phyloP scores from a whole-genome alignment of 2,329 filamentous ascomycete genomes.

The Aspergillus vadensis region DNA sequence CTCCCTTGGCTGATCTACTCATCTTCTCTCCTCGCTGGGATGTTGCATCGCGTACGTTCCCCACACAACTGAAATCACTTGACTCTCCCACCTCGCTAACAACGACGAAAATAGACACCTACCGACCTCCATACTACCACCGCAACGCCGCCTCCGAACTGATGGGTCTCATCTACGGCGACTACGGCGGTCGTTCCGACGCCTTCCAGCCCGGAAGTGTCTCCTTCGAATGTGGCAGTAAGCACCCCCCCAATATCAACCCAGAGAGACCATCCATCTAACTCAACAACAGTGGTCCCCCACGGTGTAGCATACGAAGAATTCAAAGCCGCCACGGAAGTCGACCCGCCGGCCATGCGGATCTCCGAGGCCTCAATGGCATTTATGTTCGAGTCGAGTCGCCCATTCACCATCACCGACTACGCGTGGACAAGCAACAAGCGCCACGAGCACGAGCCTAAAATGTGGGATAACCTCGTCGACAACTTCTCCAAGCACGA shows the following conservation, averaged over 20 bases:
- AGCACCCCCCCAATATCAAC: background rate
- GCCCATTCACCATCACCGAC: slow-evolving; percentile 40
- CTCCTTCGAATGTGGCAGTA: slow-evolving; percentile 41
- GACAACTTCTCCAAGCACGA: slow-evolving; percentile 54
- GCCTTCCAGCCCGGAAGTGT: slow-evolving; percentile 38
- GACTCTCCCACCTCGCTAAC: background rate
- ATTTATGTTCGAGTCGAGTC: slow-evolving; percentile 40
- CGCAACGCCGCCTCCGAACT: slow-evolving; percentile 44
- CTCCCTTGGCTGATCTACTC: slow-evolving; percentile 41
- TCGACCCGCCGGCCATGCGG: slow-evolving; percentile 29
- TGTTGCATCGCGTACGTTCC: slow-evolving; percentile 37
- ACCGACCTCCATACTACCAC: slow-evolving; percentile 47
- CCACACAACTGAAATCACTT: background rate
- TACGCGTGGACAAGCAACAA: slow-evolving; percentile 41
- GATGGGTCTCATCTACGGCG: slow-evolving; percentile 42
- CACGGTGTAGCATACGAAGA: slow-evolving; percentile 41
- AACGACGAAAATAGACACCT: slow-evolving; percentile 33
- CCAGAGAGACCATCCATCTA: background rate
- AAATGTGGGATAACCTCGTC: slow-evolving; percentile 58
- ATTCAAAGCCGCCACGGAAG: slow-evolving; percentile 35
- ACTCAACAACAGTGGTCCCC: slow-evolving; percentile 32
- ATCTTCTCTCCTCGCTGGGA: slow-evolving; percentile 46
- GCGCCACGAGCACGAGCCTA: slow-evolving; percentile 51
- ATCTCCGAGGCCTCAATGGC: slow-evolving; percentile 39
- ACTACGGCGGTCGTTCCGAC: slow-evolving; percentile 38